Percentiles rank a stretch among this genome's conserved stretches.
These are phyloP conservation scores for Turnera subulata DNA, from an alignment of 345 rosid genomes.

Conservation along the genomic window DNA sequence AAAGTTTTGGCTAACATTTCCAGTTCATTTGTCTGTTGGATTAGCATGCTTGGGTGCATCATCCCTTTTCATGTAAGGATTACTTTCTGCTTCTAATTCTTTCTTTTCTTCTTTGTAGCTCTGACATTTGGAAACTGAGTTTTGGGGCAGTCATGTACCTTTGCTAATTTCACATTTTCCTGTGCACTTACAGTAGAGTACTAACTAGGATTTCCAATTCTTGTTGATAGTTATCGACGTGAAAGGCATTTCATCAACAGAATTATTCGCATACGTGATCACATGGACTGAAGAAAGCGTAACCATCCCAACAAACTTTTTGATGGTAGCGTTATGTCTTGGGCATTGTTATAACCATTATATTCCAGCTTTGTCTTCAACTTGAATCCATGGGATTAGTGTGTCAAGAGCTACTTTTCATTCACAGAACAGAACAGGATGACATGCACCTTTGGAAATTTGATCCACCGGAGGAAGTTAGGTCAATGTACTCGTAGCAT, in stretches of 20 bases:
- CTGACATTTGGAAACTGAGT: too few relatives aligned
- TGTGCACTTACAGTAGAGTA: background rate
- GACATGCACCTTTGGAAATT: too few relatives aligned
- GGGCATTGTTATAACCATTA: too few relatives aligned
- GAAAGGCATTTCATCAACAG: slow-evolving; percentile 64
- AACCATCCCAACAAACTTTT: background rate
- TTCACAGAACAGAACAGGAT: too few relatives aligned
- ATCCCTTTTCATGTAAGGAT: slow-evolving; percentile 58
- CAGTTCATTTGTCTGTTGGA: slow-evolving; percentile 22
- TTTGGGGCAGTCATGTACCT: background rate
- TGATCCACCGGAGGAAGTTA: too few relatives aligned
- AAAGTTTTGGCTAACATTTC: slow-evolving; percentile 30
- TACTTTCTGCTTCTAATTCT: slow-evolving; percentile 6
- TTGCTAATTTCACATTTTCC: background rate
- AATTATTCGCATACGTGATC: slow-evolving; percentile 59
- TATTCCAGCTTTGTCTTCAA: too few relatives aligned
- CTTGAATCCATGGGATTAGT: too few relatives aligned
- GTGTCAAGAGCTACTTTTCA: too few relatives aligned
- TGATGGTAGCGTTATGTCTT: too few relatives aligned
- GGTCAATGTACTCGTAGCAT: too few relatives aligned
- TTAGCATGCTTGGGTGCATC: slow-evolving; percentile 23
- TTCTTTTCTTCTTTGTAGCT: background rate
- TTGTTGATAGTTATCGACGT: slow-evolving; percentile 49
- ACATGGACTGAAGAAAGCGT: slow-evolving; percentile 38
- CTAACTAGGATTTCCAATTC: background rate